Base-by-base conservation (phyloP, 2,329 filamentous ascomycete species). In the Fusarium sulawesiense region DNA sequence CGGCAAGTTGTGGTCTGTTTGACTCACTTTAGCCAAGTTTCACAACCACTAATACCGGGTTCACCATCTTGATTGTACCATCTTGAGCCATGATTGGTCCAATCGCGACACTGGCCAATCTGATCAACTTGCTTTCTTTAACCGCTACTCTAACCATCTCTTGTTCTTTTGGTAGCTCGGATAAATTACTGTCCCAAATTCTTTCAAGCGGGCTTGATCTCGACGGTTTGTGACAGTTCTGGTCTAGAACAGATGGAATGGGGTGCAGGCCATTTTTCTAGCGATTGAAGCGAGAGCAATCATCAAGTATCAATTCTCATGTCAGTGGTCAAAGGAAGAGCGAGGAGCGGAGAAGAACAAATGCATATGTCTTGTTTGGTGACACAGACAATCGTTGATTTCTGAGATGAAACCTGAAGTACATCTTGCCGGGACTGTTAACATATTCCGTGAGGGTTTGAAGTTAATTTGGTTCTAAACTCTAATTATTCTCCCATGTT, bases 311-410 rank as follows among this genome's bases (percentile, higher is more conserved):
- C 34, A 10, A 11, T n/a, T 11, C 34, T 11, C 11, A 18, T 21
- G 4, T 4, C 9, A 16, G 4, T n/a, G 16, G 9, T 34, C 8
- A 6, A 10, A 14, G 7, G 9, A 5, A 6, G 14, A 48, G 18
- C 11, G 3, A 14, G 2, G 14, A 13, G 6, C 16, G 12, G 11
- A 27, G 4, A 29, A 2, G 7, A 10, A 9, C 20, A 0, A 5
- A 6, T 46, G 11, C 18, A 27, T 3, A 9, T 12, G 3, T 10
- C 9, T n/a, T 27, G 11, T 16, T 6, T 4, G 9, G 5, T n/a
- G 18, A 37, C 1, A 11, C 8, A 21, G 27, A 18, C 46, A 4
- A 4, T 16, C 5, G 13, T 30, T 21, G 16, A 37, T 37, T 37
- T n/a, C 34, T 37, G 3, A n/a, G 10, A 11, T n/a, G 18, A 14